Conservation (phyloP, 305 asterid species). For the Rubia peregrina region DNA sequence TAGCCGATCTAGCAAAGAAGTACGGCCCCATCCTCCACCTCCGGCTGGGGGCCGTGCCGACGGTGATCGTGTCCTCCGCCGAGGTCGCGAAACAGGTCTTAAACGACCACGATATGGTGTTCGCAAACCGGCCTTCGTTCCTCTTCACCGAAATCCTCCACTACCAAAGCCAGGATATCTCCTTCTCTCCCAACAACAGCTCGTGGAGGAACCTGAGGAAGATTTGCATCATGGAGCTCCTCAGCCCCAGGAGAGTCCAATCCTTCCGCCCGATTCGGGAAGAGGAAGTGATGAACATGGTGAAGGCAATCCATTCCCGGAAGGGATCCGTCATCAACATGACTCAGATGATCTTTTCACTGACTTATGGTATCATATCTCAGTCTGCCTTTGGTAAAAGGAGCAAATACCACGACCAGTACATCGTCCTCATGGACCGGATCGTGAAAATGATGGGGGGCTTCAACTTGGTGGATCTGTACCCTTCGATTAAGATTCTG, state of each 20-base stretch:
- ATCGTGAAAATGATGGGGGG: constrained; percentile 4
- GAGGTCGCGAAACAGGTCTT: constrained; percentile 4
- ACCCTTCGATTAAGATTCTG: constrained; percentile 6
- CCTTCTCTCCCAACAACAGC: background rate
- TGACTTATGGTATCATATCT: background rate
- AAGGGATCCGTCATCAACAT: background rate
- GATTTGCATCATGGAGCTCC: background rate
- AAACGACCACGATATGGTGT: constrained; percentile 11
- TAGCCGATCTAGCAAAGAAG: background rate
- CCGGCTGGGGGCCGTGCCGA: constrained; percentile 1
- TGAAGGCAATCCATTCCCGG: background rate
- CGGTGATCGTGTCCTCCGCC: constrained; percentile 6
- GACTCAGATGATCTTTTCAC: background rate
- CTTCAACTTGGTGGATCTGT: background rate
- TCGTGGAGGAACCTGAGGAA: background rate
- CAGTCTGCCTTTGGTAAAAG: constrained; percentile 5
- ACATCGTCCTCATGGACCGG: background rate
- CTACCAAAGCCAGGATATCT: background rate
- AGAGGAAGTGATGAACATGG: constrained; percentile 7
- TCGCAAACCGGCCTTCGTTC: constrained; percentile 15
- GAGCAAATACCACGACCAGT: constrained; percentile 3
- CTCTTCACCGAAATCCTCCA: background rate
- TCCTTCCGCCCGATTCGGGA: background rate
- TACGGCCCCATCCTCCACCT: constrained; percentile 13
- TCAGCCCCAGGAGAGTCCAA: background rate